Evolutionary conservation across 371 early-diverging fungal genomes (phyloP).

Genomic region (Umbelopsis sp.): DNA sequence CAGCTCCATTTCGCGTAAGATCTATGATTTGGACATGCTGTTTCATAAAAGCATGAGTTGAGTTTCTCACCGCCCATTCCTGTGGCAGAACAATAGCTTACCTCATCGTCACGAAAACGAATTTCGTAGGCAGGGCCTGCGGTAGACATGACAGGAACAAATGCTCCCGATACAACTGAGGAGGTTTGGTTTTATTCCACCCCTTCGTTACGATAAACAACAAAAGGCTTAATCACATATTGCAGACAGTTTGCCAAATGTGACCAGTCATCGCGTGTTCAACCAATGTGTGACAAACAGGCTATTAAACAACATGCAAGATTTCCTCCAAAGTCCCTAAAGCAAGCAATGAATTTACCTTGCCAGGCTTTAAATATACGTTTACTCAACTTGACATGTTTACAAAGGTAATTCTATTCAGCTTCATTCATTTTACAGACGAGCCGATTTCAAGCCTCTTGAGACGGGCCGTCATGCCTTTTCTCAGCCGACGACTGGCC

Average conservation of each 20-base stretch:
- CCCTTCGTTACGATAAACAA: slow-evolving; percentile 6
- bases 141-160: slow-evolving; percentile 19
- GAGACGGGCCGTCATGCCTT: no score
- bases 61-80: not conserved
- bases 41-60: not conserved
- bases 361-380: not conserved
- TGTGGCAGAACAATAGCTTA: slow-evolving; percentile 16
- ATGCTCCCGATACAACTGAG: slow-evolving; percentile 13
- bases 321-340: not conserved
- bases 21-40: slow-evolving; percentile 48
- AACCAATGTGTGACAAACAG: slow-evolving; percentile 11
- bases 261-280: slow-evolving; percentile 18
- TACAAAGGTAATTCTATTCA: no score
- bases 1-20: slow-evolving; percentile 26
- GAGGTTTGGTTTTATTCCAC: slow-evolving; percentile 8
- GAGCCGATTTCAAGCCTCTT: no score
- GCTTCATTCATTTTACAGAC: no score
- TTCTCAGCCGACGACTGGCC: no score
- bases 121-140: slow-evolving; percentile 42
- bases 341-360: not conserved
- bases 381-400: no score
- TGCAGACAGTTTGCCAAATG: slow-evolving; percentile 12
- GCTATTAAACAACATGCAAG: not conserved
- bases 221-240: not conserved
- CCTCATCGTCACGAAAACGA: slow-evolving; percentile 43